Evolutionary conservation across 2,329 filamentous ascomycete genomes (phyloP), one percentile per base, ranked within the genome.

Genomic region (Zymoseptoria ardabiliae): DNA sequence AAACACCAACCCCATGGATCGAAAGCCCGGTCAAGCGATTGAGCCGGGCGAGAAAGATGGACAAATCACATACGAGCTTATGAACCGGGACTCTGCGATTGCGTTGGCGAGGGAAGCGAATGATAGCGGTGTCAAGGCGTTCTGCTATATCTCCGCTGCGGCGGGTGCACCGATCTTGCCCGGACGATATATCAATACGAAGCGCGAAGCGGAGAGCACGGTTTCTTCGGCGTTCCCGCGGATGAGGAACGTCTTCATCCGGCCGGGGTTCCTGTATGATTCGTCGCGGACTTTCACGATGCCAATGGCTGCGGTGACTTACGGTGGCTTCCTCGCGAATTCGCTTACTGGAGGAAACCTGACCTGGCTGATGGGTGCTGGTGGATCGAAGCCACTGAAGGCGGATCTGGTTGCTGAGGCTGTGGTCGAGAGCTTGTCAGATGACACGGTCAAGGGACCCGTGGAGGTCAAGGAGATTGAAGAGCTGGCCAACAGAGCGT

Each of bases 31-130:
- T 62, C 74, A 77, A 62, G 80, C 83, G 61, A 81, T 92, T 65
- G 80, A 82, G 65, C 82, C 86, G 0, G 80, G 85, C 56, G 86
- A 89, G 73, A 82, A 79, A 52, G 85, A 86, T 66, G 86, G 86
- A 23, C 89, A 94, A 75, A 80, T 96, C 69, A 97, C 93, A 19
- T 99, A 99, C 78, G 94, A 97, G 78, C 81, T 91, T 61, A 97
- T 99, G 91, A 99, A 99, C 77, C 84, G 94, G 59, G 93, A 97
- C 76, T 82, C 82, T 77, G 93, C 93, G 53, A 85, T 97, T 62
- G 83, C 87, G 57, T 81, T 97, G 13, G 94, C 93, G 13, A 85
- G 87, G 69, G 89, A 93, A 72, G 86, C 91, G 1, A 81, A 82
- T 23, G 77, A 77, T 35, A 83, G 85, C 61, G 80, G 84, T 41